Base-by-base conservation (phyloP, 306 rosid species). In the Cajanus cajan region DNA sequence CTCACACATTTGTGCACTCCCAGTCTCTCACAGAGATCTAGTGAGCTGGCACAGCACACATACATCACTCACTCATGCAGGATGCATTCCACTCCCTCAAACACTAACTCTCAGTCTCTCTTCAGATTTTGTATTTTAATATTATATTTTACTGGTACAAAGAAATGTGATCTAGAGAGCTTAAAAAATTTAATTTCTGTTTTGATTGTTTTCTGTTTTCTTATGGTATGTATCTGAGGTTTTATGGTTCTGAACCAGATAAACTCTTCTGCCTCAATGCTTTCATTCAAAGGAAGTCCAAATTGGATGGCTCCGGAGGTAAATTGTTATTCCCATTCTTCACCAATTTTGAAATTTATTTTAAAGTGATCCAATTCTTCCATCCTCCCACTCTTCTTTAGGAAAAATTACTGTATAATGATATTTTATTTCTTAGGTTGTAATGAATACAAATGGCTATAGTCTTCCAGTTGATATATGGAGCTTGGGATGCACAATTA, bases 261-360 rank as follows among this genome's bases (percentile, higher is more conserved):
- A 77, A 87, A 90, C 18, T 84, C 94, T 82, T 82, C 90, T 79
- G 48, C 89, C 24, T 89, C 97, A 3, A 87, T 96, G 96, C 97
- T 93, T 62, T 96, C 99, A 82, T 93, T 96, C 94, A 96, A 96
- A 82, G 99, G 98, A 75, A 96, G 99, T 88, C 99, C 99, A 74
- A 89, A 96, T 81, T 96, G 99, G 98, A 96, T 96, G 99, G 99
- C 99, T 18, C 99, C 99, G n/a, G 99, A 95, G 98, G 98, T 95
- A 83, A 71, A 37, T 58, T 15, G 5, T 22, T 66, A 54, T 19
- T 48, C 25, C 33, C 58, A 48, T 45, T 64, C 36, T 51, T 68
- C 31, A 62, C 16, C 45, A 73, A 68, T 36, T 24, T 71, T 11
- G 1, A 33, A 15, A 40, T 63, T 43, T 41, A 44, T 45, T 76